Evolutionary conservation across 371 early-diverging fungal species (phyloP).

Genomic region (Actinomortierella wolfii): DNA sequence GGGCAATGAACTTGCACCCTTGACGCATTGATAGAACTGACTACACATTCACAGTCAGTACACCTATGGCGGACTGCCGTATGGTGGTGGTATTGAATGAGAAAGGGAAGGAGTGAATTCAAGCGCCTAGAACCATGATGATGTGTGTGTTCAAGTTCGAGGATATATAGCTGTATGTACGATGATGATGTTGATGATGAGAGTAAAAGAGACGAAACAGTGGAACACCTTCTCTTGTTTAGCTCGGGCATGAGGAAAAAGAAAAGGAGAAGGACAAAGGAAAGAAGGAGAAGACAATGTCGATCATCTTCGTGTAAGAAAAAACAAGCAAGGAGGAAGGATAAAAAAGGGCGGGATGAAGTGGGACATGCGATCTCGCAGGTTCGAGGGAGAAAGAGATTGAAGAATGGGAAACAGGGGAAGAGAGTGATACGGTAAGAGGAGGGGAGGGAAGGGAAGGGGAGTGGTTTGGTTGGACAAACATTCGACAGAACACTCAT

Average conservation of each 20-base stretch:
- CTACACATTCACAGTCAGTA: neutral
- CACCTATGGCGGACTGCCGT: neutral
- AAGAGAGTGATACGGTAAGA: neutral
- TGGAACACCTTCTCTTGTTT: neutral
- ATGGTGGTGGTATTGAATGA: neutral
- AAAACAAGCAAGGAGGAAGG: neutral
- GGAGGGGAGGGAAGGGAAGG: slow-evolving; percentile 1
- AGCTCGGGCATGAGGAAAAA: neutral
- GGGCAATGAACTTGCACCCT: too few species aligned
- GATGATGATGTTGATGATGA: too few species aligned
- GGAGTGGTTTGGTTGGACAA: slow-evolving; percentile 1
- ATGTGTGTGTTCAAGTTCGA: too few species aligned
- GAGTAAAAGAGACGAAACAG: too few species aligned
- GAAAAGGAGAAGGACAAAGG: neutral
- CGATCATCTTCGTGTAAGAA: neutral
- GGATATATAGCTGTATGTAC: too few species aligned
- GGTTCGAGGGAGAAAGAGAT: too few species aligned
- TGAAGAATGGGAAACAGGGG: neutral
- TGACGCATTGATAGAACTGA: too few species aligned
- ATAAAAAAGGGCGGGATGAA: neutral
- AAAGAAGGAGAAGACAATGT: neutral
- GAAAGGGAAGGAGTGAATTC: neutral
- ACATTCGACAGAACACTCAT: neutral
- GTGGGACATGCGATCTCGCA: neutral
- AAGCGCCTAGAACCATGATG: too few species aligned